Base-by-base conservation (phyloP, 192 early-diverging fungal species). In the Coemansia sp. region DNA sequence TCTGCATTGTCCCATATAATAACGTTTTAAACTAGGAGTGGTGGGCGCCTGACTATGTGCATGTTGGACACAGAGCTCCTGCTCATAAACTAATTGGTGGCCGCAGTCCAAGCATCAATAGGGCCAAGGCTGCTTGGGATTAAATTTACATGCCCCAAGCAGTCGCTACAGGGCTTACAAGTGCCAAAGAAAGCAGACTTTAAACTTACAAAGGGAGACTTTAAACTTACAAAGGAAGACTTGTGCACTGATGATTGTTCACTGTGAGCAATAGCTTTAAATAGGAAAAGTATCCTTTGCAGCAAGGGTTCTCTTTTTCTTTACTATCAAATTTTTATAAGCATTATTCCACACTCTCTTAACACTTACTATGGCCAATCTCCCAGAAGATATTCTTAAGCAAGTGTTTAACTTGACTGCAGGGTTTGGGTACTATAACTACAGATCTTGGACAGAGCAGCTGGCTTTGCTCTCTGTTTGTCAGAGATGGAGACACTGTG, bases 41-140 rank as follows among this genome's bases (percentile, higher is more conserved):
- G 83, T 47, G 85, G 83, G 48, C 85, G 88, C 19, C 82, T 87
- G 55, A 90, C 87, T 7, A 67, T 90, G 69, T 82, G 87, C 57
- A 87, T 88, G 3, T 85, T 88, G 57, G 92, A 92, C 8, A 94
- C 94, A 5, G 94, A 95, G 73, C 94, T 91, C 66, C 96, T 93
- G 71, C 86, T 94, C 77, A 94, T 93, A 77, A 92, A 91, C 68
- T 93, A 93, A 62, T 64, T 87, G 25, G 91, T 93, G 41, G 75
- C 89, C n/a, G 84, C 10, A 70, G 65, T 79, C 22, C 22, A 8
- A 62, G 69, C 24, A 66, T 69, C 43, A 71, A 80, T 58, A 62
- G 89, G 6, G 35, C 59, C 1, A 76, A 72, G 3, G 85, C 83
- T 29, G 21, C 82, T 4, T 66, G 82, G 19, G 85, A 83, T 48